Conservation (phyloP, 305 asterid species). For the Salvia sclarea region DNA sequence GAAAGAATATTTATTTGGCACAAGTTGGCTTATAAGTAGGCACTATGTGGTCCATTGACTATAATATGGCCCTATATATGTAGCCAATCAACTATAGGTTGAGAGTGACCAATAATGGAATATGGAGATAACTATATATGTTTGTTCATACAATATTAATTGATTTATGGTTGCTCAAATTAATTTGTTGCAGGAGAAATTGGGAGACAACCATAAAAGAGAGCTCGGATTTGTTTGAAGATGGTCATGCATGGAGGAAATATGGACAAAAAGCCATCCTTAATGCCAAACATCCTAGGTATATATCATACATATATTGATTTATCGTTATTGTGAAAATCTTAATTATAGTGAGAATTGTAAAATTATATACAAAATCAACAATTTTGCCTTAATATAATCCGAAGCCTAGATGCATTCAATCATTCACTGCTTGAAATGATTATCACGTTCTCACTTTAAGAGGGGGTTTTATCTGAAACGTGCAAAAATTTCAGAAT, state of each 20-base stretch:
- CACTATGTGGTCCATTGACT: constrained; percentile 2
- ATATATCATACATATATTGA: not conserved
- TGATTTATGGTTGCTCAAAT: too few species aligned
- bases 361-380: too few species aligned
- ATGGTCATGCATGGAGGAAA: constrained; percentile 80
- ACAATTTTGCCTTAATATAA: too few species aligned
- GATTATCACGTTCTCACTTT: too few species aligned
- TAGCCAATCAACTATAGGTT: not conserved
- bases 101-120: not conserved
- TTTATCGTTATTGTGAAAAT: too few species aligned
- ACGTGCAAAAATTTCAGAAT: too few species aligned
- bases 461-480: too few species aligned
- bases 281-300: constrained; percentile 61
- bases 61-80: constrained; percentile 16
- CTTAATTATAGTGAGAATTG: too few species aligned
- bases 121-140: too few species aligned
- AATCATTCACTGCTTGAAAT: too few species aligned
- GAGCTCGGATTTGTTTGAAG: constrained; percentile 43
- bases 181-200: constrained; percentile 45
- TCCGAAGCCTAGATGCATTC: too few species aligned
- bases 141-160: too few species aligned
- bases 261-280: constrained; percentile 74
- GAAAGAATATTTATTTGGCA: not conserved
- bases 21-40: not conserved
- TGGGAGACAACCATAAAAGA: constrained; percentile 43